Base-by-base conservation (phyloP, 768 basidiomycete genomes). In the Mycena polygramma region DNA sequence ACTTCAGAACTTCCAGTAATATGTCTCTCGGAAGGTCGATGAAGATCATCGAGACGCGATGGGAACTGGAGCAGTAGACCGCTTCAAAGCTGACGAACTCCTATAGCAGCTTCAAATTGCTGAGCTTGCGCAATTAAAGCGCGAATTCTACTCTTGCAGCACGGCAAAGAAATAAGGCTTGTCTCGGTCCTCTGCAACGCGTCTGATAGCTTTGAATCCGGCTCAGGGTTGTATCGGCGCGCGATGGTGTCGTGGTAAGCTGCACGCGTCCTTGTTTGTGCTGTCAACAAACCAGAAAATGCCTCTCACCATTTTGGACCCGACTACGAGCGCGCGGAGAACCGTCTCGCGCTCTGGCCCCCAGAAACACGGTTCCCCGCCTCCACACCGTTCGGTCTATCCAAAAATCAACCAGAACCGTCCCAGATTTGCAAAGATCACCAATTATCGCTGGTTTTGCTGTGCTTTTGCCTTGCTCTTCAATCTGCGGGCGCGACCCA, bases 351-450 rank as follows among this genome's bases (percentile, higher is more conserved):
- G 30, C 64, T 67, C 46, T 61, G 13, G 39, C 36, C 57, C 39
- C 45, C 26, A 52, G 54, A 48, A 30, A 63, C 51, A 48, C 11
- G 59, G 41, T 22, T 65, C 53, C 48, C 55, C 24, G 20, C 57
- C 24, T 8, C 8, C 4, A 57, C 45, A 46, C 57, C 78, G 79
- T 69, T 66, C 69, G 26, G 62, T 58, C 71, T 69, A 83, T 89
- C 85, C 85, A 92, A 89, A 81, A 89, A 92, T 79, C 84, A 82
- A 80, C 70, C 71, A 79, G 81, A 91, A 91, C 89, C 85, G 86
- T 90, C 80, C 79, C 78, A 86, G 83, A 94, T 90, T 86, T 82
- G 81, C 59, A 71, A 86, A 93, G 91, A 91, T 91, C 90, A 81
- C 80, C 51, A 65, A 64, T 30, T 66, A 48, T 64, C 43, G 48